Evolutionary conservation across 768 basidiomycete species (phyloP).

Genomic region (Calvatia gigantea): DNA sequence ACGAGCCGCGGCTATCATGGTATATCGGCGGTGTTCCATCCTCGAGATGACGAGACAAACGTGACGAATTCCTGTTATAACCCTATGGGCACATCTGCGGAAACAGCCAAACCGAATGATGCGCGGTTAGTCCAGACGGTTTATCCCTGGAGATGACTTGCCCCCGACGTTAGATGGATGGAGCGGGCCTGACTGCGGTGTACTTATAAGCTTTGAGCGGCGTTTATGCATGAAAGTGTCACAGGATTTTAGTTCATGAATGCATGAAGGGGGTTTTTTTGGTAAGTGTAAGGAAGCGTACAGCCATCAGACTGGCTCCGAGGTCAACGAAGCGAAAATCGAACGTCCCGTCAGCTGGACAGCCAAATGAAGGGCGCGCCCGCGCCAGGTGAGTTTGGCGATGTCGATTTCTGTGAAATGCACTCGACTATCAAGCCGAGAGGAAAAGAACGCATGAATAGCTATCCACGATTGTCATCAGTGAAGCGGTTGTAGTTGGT

Average conservation of each 20-base stretch:
- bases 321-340: constrained; percentile 12
- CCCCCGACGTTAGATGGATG: background rate
- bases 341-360: background rate
- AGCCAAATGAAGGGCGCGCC: background rate
- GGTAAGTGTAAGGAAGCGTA: background rate
- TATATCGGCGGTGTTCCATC: constrained; percentile 7
- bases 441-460: constrained; percentile 13
- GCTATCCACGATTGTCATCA: constrained; percentile 19
- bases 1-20: constrained; percentile 10
- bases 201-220: background rate
- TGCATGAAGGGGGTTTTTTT: too few relatives aligned
- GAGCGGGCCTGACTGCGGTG: background rate
- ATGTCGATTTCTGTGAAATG: constrained; percentile 5
- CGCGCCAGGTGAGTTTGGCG: constrained; percentile 3
- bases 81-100: background rate
- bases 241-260: constrained; percentile 1
- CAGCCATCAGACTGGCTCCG: constrained; percentile 11
- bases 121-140: background rate
- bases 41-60: background rate
- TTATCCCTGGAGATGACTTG: background rate
- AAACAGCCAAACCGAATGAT: background rate
- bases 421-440: constrained; percentile 8
- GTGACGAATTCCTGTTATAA: background rate
- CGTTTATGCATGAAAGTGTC: background rate
- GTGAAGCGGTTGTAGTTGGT: constrained; percentile 8